Evolutionary conservation across 306 rosid genomes (phyloP).

Genomic region (Lathyrus tuberosus): DNA sequence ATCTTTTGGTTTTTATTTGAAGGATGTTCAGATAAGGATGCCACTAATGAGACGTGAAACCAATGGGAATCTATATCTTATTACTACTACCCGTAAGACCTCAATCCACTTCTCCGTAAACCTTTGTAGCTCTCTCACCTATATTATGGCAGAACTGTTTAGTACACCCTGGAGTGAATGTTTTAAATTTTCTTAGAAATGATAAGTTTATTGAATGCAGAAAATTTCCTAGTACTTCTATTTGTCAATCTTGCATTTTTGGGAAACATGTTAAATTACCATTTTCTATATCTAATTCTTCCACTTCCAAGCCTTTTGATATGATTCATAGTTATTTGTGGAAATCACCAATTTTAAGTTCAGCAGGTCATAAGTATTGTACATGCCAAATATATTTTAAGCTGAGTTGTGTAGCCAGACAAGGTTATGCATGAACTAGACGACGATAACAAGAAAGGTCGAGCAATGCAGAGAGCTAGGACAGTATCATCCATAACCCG

Average conservation of each 20-base stretch:
- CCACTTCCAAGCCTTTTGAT: no score
- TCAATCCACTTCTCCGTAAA: neutral
- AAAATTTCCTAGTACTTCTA: neutral
- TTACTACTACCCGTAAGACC: neutral
- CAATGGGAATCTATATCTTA: neutral
- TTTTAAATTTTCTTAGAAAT: neutral
- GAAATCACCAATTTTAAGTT: no score
- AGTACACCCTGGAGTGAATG: neutral
- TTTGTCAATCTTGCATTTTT: slow-evolving; percentile 8
- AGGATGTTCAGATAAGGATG: neutral
- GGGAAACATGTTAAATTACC: no score
- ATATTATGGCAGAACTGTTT: neutral
- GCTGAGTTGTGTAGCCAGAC: no score
- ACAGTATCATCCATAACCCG: no score
- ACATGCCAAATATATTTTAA: no score
- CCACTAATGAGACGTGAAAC: slow-evolving; percentile 2
- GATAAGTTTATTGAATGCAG: neutral
- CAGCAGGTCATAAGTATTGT: neutral
- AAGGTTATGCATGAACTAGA: no score
- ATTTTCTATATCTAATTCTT: no score
- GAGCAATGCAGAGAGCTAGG: no score
- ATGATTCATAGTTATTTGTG: no score
- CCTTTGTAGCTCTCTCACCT: neutral
- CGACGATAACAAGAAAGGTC: no score
- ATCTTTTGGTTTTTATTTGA: neutral